phyloP scores from a whole-genome alignment of 139 green algal species.

The Microglena sp. region DNA sequence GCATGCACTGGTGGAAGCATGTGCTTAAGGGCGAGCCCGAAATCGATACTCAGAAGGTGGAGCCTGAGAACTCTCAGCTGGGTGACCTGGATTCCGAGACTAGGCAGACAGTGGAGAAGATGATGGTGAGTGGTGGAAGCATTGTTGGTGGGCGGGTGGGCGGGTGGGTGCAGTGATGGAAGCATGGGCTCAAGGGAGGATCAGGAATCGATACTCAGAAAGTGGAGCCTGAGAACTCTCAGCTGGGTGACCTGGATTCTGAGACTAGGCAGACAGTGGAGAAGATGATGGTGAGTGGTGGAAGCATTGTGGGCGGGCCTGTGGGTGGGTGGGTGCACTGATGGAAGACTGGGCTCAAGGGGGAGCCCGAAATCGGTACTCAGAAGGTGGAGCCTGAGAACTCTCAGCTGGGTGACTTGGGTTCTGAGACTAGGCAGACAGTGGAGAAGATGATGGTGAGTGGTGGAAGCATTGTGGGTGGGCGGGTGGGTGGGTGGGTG shows the following conservation, averaged over 20 bases:
- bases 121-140: background rate
- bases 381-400: constrained; percentile 96
- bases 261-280: constrained; percentile 66
- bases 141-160: background rate
- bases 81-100: constrained; percentile 88
- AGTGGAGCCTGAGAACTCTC: constrained; percentile 90
- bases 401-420: constrained; percentile 87
- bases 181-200: no score
- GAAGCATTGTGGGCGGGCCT: background rate
- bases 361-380: no score
- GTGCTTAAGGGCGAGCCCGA: constrained; percentile 61
- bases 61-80: constrained; percentile 93
- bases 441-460: constrained; percentile 20
- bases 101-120: constrained; percentile 27
- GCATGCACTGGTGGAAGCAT: constrained; percentile 88
- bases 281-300: constrained; percentile 15
- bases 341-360: background rate
- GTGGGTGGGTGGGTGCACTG: background rate
- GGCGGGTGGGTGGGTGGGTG: background rate
- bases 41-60: constrained; percentile 81
- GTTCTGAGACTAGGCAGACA: constrained; percentile 74
- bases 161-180: background rate
- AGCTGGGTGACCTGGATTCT: constrained; percentile 86
- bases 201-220: no score
- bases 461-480: background rate